A percentile compares a stretch with the other conserved stretches of the same genome.
Evolutionary conservation across 805 yeast genomes (phyloP).

Genomic region (Candida tibetensis): DNA sequence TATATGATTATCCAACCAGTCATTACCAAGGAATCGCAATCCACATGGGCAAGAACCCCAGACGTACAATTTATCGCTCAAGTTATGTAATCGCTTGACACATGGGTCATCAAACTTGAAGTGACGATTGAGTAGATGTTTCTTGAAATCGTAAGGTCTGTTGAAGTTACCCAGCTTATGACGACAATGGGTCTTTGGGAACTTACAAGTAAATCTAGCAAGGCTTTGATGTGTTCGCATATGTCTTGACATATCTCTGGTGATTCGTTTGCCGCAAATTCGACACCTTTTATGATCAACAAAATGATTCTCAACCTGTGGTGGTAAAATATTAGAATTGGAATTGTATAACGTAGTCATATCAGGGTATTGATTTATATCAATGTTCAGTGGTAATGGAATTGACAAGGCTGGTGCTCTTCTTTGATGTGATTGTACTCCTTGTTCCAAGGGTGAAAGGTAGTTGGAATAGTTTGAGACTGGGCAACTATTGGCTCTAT

Average conservation of each 20-base stretch:
- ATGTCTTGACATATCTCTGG: constrained; percentile 62
- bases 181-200: constrained; percentile 51
- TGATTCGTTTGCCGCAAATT: constrained; percentile 52
- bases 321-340: constrained; percentile 29
- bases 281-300: constrained; percentile 45
- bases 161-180: constrained; percentile 64
- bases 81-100: constrained; percentile 45
- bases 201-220: constrained; percentile 56
- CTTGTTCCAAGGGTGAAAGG: neutral
- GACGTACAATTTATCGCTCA: constrained; percentile 50
- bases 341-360: constrained; percentile 39
- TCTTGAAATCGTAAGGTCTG: constrained; percentile 66
- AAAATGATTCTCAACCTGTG: constrained; percentile 36
- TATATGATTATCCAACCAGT: constrained; percentile 38
- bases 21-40: constrained; percentile 27
- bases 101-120: constrained; percentile 50
- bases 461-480: neutral
- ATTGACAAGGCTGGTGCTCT: constrained; percentile 4
- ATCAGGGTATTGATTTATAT: constrained; percentile 31
- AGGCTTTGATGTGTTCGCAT: constrained; percentile 58
- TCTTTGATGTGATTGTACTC: constrained; percentile 1
- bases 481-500: constrained; percentile 6
- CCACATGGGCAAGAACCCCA: constrained; percentile 52
- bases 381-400: constrained; percentile 13
- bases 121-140: constrained; percentile 60